Conservation (phyloP, 495 filamentous ascomycete species). For the Aspergillus sclerotioniger region DNA sequence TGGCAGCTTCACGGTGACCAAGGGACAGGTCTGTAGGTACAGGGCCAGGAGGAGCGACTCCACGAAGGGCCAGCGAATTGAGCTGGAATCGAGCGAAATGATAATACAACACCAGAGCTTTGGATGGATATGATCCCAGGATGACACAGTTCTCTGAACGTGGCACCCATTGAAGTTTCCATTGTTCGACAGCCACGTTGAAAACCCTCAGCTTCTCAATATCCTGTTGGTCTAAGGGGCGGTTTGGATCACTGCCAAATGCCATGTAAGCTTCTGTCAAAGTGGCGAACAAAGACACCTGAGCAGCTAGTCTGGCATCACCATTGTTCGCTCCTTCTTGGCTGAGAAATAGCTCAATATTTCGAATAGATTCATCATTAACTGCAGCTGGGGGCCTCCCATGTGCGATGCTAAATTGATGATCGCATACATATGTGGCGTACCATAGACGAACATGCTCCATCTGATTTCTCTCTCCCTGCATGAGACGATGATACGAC, state of each 20-base stretch:
- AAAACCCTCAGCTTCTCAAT: conserved; percentile 29
- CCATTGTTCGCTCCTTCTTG: conserved; percentile 23
- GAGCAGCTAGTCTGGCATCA: conserved; percentile 36
- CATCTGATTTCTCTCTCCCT: conserved; percentile 10
- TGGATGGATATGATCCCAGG: conserved; percentile 35
- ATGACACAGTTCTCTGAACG: conserved; percentile 24
- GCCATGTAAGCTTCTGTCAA: conserved; percentile 38
- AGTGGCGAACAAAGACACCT: conserved; percentile 43
- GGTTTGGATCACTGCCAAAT: conserved; percentile 39
- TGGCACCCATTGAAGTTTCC: conserved; percentile 34
- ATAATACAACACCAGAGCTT: conserved; percentile 41
- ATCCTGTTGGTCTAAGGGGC: conserved; percentile 30
- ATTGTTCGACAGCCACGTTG: conserved; percentile 37
- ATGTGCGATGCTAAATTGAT: conserved; percentile 14
- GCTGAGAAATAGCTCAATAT: conserved; percentile 35
- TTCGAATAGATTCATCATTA: conserved; percentile 32
- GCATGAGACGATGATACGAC: conserved; percentile 32
- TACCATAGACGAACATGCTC: conserved; percentile 27
- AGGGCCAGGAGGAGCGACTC: conserved; percentile 22
- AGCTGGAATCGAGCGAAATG: conserved; percentile 44
- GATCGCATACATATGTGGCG: conserved; percentile 33
- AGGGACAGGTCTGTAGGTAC: conserved; percentile 19
- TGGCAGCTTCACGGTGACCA: conserved; percentile 31
- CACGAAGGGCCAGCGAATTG: conserved; percentile 42
- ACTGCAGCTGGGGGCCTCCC: conserved; percentile 16